Evolutionary conservation across 371 early-diverging fungal species (phyloP), one percentile per base, ranked within the genome.

Genomic region (Dinochytrium kinnereticum): DNA sequence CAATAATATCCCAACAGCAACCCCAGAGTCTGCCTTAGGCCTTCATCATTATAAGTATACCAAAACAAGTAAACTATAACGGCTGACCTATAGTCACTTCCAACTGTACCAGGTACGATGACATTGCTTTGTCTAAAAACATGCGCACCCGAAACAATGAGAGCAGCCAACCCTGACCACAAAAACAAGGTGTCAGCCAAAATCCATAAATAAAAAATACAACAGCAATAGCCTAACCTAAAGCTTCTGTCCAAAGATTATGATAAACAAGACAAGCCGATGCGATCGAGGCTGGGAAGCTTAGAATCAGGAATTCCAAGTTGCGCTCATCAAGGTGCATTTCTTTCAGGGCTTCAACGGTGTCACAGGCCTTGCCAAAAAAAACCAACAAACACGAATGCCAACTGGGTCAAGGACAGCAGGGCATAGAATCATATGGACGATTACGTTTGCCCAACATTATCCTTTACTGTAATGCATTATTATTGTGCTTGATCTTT

Each of bases 1-100:
- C 24, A 74, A 33, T 13, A 74, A 28, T 2, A 74, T 37, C 1
- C 74, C 74, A 1, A 49, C 49, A 1, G 53, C 68, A 19, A 74
- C 49, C 21, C 74, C 74, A 21, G 69, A 24, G 50, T 74, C 74
- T 24, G 74, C 74, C 31, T 69, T 61, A 2, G 68, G 74, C n/a
- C 74, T 74, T 21, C 13, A 53, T 13, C 17, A 53, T 7, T 15
- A 19, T 26, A 5, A 53, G 10, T 5, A 53, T 5, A 21, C 55
- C 5, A 15, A 53, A 5, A 26, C 13, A 53, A 13, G 55, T n/a
- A 5, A 5, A 7, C 13, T n/a, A 21, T 10, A 44, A 13, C 24
- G 5, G 5, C 13, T 21, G 26, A 53, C 55, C 55, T 53, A 26
- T 53, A 53, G 26, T 53, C 17, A 7, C 26, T 26, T 7, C n/a